Percentiles rank a stretch among this genome's conserved stretches.
Conservation (phyloP, 805 yeast species). For the Sungouiozyma ichnusensis region DNA sequence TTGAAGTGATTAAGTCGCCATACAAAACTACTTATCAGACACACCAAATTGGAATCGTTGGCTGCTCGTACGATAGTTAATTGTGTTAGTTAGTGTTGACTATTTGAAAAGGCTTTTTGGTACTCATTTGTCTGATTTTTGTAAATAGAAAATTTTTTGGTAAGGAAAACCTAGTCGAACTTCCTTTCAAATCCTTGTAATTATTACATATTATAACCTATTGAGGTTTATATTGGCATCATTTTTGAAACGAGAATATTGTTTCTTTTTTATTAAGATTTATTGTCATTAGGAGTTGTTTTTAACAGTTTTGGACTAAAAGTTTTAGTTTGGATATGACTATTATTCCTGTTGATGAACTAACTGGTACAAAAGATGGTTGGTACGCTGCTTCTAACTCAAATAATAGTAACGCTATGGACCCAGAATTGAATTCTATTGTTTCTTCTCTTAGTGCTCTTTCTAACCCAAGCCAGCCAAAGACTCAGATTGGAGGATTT, state of each 20-base stretch:
- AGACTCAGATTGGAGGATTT: conserved; percentile 22
- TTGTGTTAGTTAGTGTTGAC: background rate
- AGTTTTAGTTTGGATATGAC: background rate
- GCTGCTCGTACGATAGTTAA: background rate
- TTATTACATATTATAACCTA: too few relatives aligned
- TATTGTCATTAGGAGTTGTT: background rate
- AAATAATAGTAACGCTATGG: conserved; percentile 12
- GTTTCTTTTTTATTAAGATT: background rate
- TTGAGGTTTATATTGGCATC: background rate
- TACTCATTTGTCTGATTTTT: background rate
- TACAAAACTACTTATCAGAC: background rate
- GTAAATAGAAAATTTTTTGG: background rate
- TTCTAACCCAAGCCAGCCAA: conserved; percentile 14
- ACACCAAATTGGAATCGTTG: background rate
- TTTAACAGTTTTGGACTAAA: background rate
- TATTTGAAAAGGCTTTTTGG: background rate
- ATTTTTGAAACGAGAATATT: background rate
- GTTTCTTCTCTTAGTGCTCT: conserved; percentile 30
- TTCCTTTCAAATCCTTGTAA: background rate
- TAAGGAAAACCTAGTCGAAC: background rate
- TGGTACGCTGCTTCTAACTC: background rate
- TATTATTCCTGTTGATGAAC: background rate
- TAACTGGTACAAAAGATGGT: background rate
- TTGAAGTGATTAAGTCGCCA: background rate
- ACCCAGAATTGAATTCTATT: conserved; percentile 27